Evolutionary conservation across 352 stramenopile species (phyloP), one percentile per base, ranked within the genome.

Genomic region (Pythium aristosporum): DNA sequence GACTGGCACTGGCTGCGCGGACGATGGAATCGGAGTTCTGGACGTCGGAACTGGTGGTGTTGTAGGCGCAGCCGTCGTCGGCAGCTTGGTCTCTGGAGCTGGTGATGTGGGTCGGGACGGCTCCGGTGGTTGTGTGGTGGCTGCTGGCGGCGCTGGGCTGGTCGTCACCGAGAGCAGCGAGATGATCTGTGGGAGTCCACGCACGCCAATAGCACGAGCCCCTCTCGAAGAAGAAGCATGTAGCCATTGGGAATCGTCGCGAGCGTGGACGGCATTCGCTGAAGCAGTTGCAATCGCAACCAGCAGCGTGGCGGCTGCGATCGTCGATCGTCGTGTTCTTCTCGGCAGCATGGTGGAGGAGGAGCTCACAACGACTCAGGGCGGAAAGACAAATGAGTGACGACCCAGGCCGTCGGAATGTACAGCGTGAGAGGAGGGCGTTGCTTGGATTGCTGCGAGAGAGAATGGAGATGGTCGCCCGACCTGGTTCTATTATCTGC

Each of bases 221-320:
- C 55, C 55, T 2, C 28, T 62, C n/a, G 55, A 28, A 39, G 55
- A 62, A 2, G 30, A 37, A 11, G 18, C 28, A 11, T 62, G 41
- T 32, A 62, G 55, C 42, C 41, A 62, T 34, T 43, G 55, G n/a
- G 13, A 3, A 10, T 8, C 42, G n/a, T 43, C 42, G 43, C 43
- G 39, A 28, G 47, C 41, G 25, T 59, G 3, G 13, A 52, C 34
- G 1, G 42, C 46, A 32, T 20, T 43, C 28, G 49, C 39, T 20
- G 42, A 15, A 42, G 41, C 32, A 2, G 41, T 36, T 8, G 44
- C 18, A 13, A 52, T 15, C 28, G n/a, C 42, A 2, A 62, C 16
- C 25, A 36, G 6, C 25, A 54, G 25, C 30, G 43, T 44, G 18
- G 32, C 21, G 8, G 44, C 30, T 16, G 18, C 43, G 12, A 54